A percentile compares a stretch with the other conserved stretches of the same genome.
Evolutionary conservation across 2,329 filamentous ascomycete species (phyloP).

Genomic region (Aspergillus sp.): DNA sequence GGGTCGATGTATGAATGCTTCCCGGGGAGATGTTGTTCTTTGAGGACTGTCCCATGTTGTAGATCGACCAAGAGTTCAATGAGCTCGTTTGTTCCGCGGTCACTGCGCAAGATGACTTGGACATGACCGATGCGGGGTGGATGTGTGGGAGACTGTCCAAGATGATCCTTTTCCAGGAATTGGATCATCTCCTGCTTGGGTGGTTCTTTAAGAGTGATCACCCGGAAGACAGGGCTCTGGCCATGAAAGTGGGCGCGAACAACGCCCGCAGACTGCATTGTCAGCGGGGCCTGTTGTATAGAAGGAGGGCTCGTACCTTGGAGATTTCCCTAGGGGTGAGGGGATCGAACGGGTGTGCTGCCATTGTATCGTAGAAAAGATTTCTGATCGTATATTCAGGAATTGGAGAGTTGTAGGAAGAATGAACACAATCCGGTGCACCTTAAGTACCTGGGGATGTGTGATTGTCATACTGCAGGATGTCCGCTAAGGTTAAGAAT

Average conservation of each 20-base stretch:
- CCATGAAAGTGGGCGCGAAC: slow-evolving; percentile 36
- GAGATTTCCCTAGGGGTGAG: slow-evolving; percentile 29
- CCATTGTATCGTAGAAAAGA: no score
- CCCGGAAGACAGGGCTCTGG: slow-evolving; percentile 44
- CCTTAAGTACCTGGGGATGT: slow-evolving; percentile 5
- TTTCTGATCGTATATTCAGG: no score
- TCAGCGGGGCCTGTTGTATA: neutral
- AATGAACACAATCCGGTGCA: slow-evolving; percentile 18
- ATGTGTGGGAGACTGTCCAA: slow-evolving; percentile 15
- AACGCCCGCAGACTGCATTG: slow-evolving; percentile 19
- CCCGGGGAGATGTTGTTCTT: slow-evolving; percentile 17
- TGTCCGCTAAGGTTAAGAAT: slow-evolving; percentile 24
- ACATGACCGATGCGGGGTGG: slow-evolving; percentile 42
- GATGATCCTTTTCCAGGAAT: slow-evolving; percentile 47
- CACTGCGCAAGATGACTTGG: slow-evolving; percentile 24
- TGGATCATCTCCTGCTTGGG: slow-evolving; percentile 47
- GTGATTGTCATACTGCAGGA: neutral
- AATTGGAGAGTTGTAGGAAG: no score
- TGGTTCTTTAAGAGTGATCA: slow-evolving; percentile 52
- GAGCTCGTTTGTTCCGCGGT: slow-evolving; percentile 13
- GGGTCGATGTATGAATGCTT: slow-evolving; percentile 32
- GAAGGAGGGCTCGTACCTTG: slow-evolving; percentile 13
- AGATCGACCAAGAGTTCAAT: slow-evolving; percentile 25
- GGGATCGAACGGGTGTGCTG: slow-evolving; percentile 25
- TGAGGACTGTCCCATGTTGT: slow-evolving; percentile 7